These are phyloP conservation scores for Trichophyton verrucosum DNA, from an alignment of 2,329 filamentous ascomycete species.

Conservation along the genomic window DNA sequence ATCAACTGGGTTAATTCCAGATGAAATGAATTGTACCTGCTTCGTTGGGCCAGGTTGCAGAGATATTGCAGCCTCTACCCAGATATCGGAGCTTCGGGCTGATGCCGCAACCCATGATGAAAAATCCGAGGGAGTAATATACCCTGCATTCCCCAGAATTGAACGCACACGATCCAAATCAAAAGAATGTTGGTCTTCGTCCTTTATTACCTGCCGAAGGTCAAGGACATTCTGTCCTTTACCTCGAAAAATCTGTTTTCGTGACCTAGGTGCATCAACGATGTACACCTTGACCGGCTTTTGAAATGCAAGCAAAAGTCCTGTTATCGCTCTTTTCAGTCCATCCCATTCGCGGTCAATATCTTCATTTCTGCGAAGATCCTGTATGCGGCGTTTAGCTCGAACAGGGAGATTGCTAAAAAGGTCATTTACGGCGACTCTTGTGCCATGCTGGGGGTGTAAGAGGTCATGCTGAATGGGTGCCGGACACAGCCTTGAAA, in stretches of 20 bases:
- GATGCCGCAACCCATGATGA: constrained; percentile 58
- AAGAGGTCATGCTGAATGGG: constrained; percentile 45
- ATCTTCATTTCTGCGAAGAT: constrained; percentile 40
- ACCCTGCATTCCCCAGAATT: constrained; percentile 53
- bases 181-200: constrained; percentile 10
- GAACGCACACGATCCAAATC: constrained; percentile 30
- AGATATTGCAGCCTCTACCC: constrained; percentile 60
- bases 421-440: constrained; percentile 61
- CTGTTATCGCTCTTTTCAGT: constrained; percentile 47
- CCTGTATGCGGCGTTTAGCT: constrained; percentile 60
- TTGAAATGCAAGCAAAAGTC: constrained; percentile 60
- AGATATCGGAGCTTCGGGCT: constrained; percentile 50
- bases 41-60: constrained; percentile 57
- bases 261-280: constrained; percentile 38
- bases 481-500: constrained; percentile 53
- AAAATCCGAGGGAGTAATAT: constrained; percentile 43
- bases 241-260: constrained; percentile 24
- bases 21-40: constrained; percentile 65
- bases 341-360: constrained; percentile 53
- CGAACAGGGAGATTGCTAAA: constrained; percentile 88
- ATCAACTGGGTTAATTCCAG: constrained; percentile 57
- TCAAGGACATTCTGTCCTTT: neutral
- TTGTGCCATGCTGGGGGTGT: constrained; percentile 54
- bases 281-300: constrained; percentile 45
- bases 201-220: neutral